These are phyloP conservation scores for Sugiyamaella grinbergsii DNA, from an alignment of 1,139 yeast genomes.

Conservation along the genomic window DNA sequence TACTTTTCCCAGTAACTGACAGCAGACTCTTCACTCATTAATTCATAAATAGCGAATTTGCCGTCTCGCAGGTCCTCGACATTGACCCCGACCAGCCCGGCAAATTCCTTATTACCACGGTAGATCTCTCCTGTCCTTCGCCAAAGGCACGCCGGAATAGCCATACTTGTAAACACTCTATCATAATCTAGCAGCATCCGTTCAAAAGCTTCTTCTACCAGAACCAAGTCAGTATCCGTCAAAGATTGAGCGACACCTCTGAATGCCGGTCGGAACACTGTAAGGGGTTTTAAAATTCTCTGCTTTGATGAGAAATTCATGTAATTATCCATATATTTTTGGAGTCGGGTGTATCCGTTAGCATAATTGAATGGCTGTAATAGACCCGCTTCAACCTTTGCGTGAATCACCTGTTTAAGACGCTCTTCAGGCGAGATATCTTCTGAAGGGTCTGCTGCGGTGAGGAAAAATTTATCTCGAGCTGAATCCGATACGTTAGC, in stretches of 20 bases:
- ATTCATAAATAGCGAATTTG: slow-evolving; percentile 84
- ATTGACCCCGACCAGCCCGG: slow-evolving; percentile 87
- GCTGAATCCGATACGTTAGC: slow-evolving; percentile 59
- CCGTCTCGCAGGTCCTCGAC: slow-evolving; percentile 94
- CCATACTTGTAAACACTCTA: slow-evolving; percentile 95
- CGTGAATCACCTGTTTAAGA: slow-evolving; percentile 90
- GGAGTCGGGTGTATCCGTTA: slow-evolving; percentile 87
- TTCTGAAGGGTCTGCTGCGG: slow-evolving; percentile 97
- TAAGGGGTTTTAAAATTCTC: slow-evolving; percentile 83
- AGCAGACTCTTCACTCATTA: slow-evolving; percentile 95
- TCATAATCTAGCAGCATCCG: slow-evolving; percentile 92
- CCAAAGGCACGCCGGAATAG: slow-evolving; percentile 98
- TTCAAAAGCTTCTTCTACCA: slow-evolving; percentile 94
- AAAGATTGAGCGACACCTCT: slow-evolving; percentile 89
- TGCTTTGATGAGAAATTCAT: slow-evolving; percentile 86
- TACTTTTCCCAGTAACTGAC: slow-evolving; percentile 99
- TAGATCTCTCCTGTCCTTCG: slow-evolving; percentile 96
- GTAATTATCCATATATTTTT: slow-evolving; percentile 88
- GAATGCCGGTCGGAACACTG: slow-evolving; percentile 89
- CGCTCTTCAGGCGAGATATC: slow-evolving; percentile 95
- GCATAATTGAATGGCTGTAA: slow-evolving; percentile 94
- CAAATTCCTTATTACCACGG: slow-evolving; percentile 95
- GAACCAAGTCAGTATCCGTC: slow-evolving; percentile 86
- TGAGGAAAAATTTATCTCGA: slow-evolving; percentile 86
- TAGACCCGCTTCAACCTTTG: slow-evolving; percentile 91